Evolutionary conservation across 2,329 filamentous ascomycete genomes (phyloP), one percentile per base, ranked within the genome.

Genomic region (Penicillium sp.): DNA sequence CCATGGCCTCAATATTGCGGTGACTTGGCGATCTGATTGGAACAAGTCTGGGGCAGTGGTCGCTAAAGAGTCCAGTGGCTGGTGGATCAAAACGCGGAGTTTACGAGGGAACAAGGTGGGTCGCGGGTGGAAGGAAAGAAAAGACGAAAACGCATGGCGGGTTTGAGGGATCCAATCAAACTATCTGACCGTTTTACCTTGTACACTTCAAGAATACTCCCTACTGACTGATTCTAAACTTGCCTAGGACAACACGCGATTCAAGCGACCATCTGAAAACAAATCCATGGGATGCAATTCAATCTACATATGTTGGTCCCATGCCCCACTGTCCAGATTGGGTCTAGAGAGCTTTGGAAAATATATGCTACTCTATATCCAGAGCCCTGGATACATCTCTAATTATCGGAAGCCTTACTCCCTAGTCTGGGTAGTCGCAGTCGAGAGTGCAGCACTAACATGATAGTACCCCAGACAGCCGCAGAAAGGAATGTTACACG

Each of bases 401-500:
- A 35, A 38, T 14, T 52, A 26, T 14, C 30, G 3, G 35, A 26
- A 25, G 22, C 25, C 16, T 52, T 40, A 33, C 59, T 59, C 16
- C 68, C 71, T 16, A 78, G 52, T 30, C 70, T 70, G 16, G 77
- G 76, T 22, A 79, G 62, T 43, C 68, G 75, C 48, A 79, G 59
- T 38, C 70, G 69, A 13, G 71, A 58, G 40, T 75, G 68, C 49
- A 78, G 51, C 8, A 75, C 5, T 6, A 79, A 63, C 68, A 76
- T 75, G 40, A 78, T 62, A 8, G 61, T 60, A 35, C 64, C 75
- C 68, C 71, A 78, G 19, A 78, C 30, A 16, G 75, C 73, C 6
- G 74, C 76, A 10, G 76, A 78, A 8, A 76, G 38, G 58, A 79
- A 79, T 0, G 77, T 79, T 28, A 72, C 55, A 28, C 73, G 74